These are phyloP conservation scores for Zizania palustris DNA, from an alignment of 202 grass and related monocot species.

Conservation along the genomic window DNA sequence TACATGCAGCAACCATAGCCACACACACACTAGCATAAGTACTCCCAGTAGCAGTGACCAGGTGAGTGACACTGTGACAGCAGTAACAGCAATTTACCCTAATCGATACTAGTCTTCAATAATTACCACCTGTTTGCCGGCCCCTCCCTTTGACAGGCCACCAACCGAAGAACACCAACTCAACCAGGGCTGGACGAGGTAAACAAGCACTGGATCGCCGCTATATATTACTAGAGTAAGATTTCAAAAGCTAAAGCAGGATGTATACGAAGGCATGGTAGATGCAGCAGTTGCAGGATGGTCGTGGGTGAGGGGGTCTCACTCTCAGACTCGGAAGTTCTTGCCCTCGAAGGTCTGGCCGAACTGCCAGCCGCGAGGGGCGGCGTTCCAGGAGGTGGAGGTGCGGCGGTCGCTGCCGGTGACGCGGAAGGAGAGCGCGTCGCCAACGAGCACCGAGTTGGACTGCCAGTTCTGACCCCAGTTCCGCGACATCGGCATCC, in stretches of 20 bases:
- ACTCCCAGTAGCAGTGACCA: conserved; percentile 5
- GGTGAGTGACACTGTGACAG: not conserved
- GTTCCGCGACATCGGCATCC: conserved; percentile 78
- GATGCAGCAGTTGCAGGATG: not conserved
- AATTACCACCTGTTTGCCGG: not conserved
- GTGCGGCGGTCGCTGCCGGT: conserved; percentile 60
- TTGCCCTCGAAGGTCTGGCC: conserved; percentile 76
- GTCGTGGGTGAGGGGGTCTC: no score
- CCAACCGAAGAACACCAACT: not conserved
- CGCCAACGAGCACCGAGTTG: conserved; percentile 61
- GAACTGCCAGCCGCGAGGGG: conserved; percentile 65
- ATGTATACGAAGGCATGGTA: no score
- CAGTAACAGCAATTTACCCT: conserved; percentile 32
- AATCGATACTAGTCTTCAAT: conserved; percentile 4
- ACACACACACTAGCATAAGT: not conserved
- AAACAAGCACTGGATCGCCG: not conserved
- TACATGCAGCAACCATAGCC: not conserved
- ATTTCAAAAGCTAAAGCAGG: no score
- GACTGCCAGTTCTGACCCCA: conserved; percentile 96
- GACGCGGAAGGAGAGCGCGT: conserved; percentile 76
- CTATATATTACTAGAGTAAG: not conserved
- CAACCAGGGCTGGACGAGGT: not conserved
- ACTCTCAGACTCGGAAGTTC: conserved; percentile 71
- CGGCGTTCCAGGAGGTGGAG: conserved; percentile 63
- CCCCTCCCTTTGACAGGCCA: conserved; percentile 4